Evolutionary conservation across 2,329 filamentous ascomycete species (phyloP), one percentile per base, ranked within the genome.

Genomic region (Mycocentrospora acerina): DNA sequence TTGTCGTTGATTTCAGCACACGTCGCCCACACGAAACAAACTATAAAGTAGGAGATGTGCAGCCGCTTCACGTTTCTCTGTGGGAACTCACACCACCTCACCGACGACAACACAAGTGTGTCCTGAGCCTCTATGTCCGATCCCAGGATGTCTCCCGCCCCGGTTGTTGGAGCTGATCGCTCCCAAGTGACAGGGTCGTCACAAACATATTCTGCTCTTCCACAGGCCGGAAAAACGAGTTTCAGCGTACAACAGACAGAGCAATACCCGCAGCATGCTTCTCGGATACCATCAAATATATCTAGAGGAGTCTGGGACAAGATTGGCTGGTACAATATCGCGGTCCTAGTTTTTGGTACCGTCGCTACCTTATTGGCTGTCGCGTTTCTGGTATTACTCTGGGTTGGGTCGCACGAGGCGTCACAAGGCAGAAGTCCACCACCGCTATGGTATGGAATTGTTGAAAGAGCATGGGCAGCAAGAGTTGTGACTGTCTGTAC

Each of bases 241-340:
- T 31, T 25, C n/a, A 29, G 18, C 10, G 15, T 34, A 14, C 26
- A 22, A 12, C 37, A 34, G 6, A 29, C 31, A 2, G 26, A 34
- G 19, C 7, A 29, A 6, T 22, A 14, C 10, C 19, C 37, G 12
- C 30, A 33, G 16, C 5, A 18, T 10, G 19, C 11, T 6, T 11
- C 13, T 8, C 19, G 14, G 4, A 4, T 25, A 13, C 28, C 29
- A 7, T 9, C 32, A 6, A 24, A 35, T 18, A 4, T 25, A 12
- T 25, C 29, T n/a, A 14, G 22, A n/a, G 34, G 38, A 26, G 17
- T 34, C 11, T 41, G 34, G 25, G 39, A 30, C 11, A 46, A 42
- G 32, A 19, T 42, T 3, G 39, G 39, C 6, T 8, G 18, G n/a
- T 46, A 30, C 29, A 46, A 46, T 14, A 31, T 46, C 4, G 22